These are phyloP conservation scores for Lotus japonicus DNA, from an alignment of 306 rosid genomes.

Conservation along the genomic window DNA sequence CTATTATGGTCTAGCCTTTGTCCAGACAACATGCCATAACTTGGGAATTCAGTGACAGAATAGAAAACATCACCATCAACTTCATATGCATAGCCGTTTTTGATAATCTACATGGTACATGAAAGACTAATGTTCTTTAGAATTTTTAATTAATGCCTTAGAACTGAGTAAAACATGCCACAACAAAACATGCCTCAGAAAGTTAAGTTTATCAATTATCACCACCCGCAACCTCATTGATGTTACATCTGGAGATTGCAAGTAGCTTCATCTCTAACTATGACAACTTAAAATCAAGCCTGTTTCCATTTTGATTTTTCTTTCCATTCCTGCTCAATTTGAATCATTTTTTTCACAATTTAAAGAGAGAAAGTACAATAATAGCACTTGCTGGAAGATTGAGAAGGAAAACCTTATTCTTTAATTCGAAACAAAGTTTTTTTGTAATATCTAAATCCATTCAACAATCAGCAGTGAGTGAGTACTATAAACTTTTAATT, in stretches of 20 bases:
- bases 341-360: background rate
- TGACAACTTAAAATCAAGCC: background rate
- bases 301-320: background rate
- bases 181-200: background rate
- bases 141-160: slow-evolving; percentile 19
- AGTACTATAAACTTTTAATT: background rate
- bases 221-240: background rate
- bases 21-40: slow-evolving; percentile 77
- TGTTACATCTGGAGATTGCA: background rate
- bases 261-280: slow-evolving; percentile 1
- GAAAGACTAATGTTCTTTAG: slow-evolving; percentile 2
- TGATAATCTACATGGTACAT: slow-evolving; percentile 60
- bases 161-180: background rate
- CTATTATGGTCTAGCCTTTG: slow-evolving; percentile 73
- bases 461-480: background rate
- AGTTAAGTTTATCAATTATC: slow-evolving; percentile 2
- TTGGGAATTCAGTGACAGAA: slow-evolving; percentile 76
- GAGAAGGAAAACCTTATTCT: background rate
- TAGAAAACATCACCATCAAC: slow-evolving; percentile 92
- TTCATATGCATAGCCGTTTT: slow-evolving; percentile 57
- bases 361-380: background rate
- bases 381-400: background rate
- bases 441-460: background rate
- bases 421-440: background rate
- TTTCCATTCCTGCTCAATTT: background rate